These are phyloP conservation scores for Amaranthus palmeri DNA, from an alignment of 148 eudicot species.

Conservation along the genomic window DNA sequence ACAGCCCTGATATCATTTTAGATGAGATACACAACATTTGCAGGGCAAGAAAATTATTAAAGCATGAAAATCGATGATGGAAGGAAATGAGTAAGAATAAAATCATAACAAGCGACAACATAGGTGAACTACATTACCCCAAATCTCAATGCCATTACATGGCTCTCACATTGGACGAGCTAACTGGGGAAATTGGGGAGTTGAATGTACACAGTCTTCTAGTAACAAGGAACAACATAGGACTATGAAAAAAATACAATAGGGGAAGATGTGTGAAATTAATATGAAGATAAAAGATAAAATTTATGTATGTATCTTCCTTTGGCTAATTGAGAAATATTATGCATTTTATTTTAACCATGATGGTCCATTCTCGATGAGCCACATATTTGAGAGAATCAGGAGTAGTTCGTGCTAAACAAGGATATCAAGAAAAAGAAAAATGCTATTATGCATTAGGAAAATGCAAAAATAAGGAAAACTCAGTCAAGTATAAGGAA, in stretches of 20 bases:
- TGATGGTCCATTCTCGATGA: background rate
- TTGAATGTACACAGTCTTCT: too few relatives aligned
- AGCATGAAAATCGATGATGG: background rate
- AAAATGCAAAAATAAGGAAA: background rate
- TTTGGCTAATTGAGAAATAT: background rate
- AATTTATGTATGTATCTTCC: background rate
- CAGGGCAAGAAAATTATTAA: background rate
- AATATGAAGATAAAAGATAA: background rate
- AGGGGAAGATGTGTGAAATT: background rate
- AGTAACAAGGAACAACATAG: background rate
- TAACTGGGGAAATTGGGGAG: too few relatives aligned
- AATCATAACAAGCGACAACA: too few relatives aligned
- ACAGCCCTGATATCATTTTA: constrained; percentile 33
- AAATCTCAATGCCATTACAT: too few relatives aligned
- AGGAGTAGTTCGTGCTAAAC: too few relatives aligned
- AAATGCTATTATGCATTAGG: background rate
- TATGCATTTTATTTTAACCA: background rate
- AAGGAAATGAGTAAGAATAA: too few relatives aligned
- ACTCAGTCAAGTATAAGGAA: background rate
- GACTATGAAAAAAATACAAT: background rate
- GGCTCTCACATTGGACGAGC: too few relatives aligned
- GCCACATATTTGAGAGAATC: background rate
- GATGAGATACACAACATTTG: constrained; percentile 26
- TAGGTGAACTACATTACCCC: too few relatives aligned
- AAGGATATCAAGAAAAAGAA: too few relatives aligned